phyloP scores from a whole-genome alignment of 176 grass and related monocot genomes.

The Miscanthus lutarioriparius region DNA sequence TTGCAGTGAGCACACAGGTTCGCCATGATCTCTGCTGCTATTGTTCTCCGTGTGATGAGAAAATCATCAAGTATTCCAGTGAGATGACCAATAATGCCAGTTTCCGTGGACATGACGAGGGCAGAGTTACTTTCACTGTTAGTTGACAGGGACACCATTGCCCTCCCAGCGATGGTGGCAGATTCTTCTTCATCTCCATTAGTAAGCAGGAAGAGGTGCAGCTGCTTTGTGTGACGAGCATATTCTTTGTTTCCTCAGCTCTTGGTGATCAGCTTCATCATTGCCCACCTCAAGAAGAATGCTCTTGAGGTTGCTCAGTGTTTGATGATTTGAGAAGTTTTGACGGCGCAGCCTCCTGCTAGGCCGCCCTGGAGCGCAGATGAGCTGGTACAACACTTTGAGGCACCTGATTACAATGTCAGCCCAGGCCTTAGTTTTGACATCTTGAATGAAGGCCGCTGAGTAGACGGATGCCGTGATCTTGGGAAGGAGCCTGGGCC shows the following conservation, averaged over 20 bases:
- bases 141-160: background rate
- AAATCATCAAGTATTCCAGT: background rate
- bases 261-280: background rate
- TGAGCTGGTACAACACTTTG: no score
- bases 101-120: fast-evolving
- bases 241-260: background rate
- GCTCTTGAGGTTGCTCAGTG: background rate
- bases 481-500: no score
- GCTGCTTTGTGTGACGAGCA: background rate
- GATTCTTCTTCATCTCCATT: background rate
- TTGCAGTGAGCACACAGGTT: background rate
- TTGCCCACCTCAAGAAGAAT: background rate
- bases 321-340: background rate
- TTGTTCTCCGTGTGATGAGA: background rate
- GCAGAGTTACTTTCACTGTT: background rate
- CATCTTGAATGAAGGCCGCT: no score
- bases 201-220: background rate
- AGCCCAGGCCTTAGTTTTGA: no score
- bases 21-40: background rate
- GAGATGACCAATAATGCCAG: background rate
- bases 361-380: no score
- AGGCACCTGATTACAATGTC: no score
- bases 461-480: no score
- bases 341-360: no score
- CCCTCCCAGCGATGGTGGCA: background rate